Evolutionary conservation across 192 early-diverging fungal species (phyloP).

Genomic region (Coemansia sp.): DNA sequence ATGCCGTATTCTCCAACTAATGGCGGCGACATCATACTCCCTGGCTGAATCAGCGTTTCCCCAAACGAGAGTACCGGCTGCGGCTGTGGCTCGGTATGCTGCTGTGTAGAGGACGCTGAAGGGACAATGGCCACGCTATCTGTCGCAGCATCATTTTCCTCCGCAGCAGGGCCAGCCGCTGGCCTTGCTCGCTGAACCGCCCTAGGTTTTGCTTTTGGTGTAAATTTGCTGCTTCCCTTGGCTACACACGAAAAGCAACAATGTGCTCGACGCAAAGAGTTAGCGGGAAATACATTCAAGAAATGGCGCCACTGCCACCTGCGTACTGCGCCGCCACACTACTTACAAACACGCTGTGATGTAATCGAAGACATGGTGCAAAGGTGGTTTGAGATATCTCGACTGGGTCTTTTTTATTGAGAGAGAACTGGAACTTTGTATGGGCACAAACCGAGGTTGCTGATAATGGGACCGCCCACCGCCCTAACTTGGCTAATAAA

Average conservation of each 20-base stretch:
- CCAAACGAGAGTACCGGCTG: conserved; percentile 1
- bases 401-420: too few species aligned
- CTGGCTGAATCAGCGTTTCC: neutral
- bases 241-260: conserved; percentile 10
- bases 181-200: conserved; percentile 7
- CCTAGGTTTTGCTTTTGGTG: conserved; percentile 41
- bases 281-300: neutral
- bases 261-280: neutral
- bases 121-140: neutral
- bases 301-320: neutral
- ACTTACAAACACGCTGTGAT: conserved; percentile 36
- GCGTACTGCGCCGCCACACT: conserved; percentile 5
- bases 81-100: neutral
- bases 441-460: too few species aligned
- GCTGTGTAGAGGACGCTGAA: neutral
- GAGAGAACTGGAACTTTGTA: neutral
- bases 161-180: neutral
- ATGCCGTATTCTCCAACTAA: neutral
- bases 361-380: conserved; percentile 32
- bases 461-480: too few species aligned
- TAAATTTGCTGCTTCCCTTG: conserved; percentile 37
- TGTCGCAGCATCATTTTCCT: neutral
- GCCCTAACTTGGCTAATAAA: too few species aligned
- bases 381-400: too few species aligned
- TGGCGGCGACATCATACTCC: neutral